Evolutionary conservation across 352 stramenopile species (phyloP).

Genomic region (Phytophthora pinifolia): DNA sequence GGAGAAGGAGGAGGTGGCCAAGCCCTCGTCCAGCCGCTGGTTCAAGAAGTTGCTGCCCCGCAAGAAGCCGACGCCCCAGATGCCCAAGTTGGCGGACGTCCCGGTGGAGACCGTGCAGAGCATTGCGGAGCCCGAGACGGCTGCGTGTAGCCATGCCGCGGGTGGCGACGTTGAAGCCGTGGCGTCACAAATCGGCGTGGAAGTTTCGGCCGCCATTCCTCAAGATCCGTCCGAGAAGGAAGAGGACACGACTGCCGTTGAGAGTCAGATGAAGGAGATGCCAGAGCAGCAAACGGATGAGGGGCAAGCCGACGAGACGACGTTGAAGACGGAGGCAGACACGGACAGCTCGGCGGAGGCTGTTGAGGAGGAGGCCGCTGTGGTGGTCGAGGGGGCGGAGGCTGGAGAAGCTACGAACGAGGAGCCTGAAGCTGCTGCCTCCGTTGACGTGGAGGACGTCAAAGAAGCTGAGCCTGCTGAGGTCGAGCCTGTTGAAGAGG

Average conservation of each 20-base stretch:
- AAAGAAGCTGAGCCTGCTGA: neutral
- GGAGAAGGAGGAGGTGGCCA: neutral
- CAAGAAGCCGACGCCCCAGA: slow-evolving; percentile 16
- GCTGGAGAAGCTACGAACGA: no score
- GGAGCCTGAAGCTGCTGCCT: neutral
- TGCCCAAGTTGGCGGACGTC: no score
- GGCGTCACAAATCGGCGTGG: no score
- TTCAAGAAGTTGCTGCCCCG: slow-evolving; percentile 27
- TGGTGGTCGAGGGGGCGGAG: neutral
- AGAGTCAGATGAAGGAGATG: slow-evolving; percentile 7
- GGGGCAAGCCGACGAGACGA: neutral
- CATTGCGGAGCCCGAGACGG: slow-evolving; percentile 12
- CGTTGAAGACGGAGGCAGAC: slow-evolving; percentile 11
- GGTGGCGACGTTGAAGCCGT: slow-evolving; percentile 16
- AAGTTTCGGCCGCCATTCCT: slow-evolving; percentile 32
- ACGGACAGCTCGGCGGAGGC: slow-evolving; percentile 14
- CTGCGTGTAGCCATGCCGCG: slow-evolving; percentile 14
- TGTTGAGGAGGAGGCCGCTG: neutral
- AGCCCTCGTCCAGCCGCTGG: slow-evolving; percentile 11
- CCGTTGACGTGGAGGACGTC: neutral
- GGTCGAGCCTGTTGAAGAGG: neutral
- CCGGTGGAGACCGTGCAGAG: neutral
- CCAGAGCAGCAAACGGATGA: slow-evolving; percentile 8
- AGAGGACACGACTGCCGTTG: neutral
- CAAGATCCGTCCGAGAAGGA: slow-evolving; percentile 13